Evolutionary conservation across 176 grass and related monocot species (phyloP).

Genomic region (Oryza glumipatula): DNA sequence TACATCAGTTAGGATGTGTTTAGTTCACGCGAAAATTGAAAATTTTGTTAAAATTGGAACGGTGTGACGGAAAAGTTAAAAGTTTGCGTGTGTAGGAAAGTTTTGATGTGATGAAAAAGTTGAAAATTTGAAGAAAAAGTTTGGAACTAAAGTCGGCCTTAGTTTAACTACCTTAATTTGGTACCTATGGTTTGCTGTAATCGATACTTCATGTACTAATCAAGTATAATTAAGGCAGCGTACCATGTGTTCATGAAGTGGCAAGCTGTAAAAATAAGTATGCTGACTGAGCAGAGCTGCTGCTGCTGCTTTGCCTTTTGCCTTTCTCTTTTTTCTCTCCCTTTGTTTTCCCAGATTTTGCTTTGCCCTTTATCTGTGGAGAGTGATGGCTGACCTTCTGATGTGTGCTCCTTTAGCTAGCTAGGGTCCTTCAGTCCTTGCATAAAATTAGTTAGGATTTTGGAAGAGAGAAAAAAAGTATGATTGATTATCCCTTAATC

Average conservation of each 20-base stretch:
- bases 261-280: neutral
- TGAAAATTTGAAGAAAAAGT: too few relatives aligned
- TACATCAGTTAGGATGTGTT: neutral
- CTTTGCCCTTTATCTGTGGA: slow-evolving; percentile 34
- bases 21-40: too few relatives aligned
- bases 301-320: slow-evolving; percentile 25
- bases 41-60: too few relatives aligned
- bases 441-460: slow-evolving; percentile 28
- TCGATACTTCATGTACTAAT: neutral
- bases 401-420: neutral
- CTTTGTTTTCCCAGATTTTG: slow-evolving; percentile 32
- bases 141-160: too few relatives aligned
- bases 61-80: too few relatives aligned
- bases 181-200: neutral
- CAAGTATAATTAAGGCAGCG: neutral
- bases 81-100: too few relatives aligned
- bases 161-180: neutral
- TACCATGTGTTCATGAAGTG: slow-evolving; percentile 5
- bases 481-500: neutral
- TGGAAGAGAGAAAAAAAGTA: neutral
- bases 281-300: neutral
- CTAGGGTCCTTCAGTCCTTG: neutral
- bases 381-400: slow-evolving; percentile 53
- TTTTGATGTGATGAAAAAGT: too few relatives aligned
- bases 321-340: slow-evolving; percentile 25